These are phyloP conservation scores for Cystobasidium pallidum DNA, from an alignment of 1,284 basidiomycete species.

Conservation along the genomic window DNA sequence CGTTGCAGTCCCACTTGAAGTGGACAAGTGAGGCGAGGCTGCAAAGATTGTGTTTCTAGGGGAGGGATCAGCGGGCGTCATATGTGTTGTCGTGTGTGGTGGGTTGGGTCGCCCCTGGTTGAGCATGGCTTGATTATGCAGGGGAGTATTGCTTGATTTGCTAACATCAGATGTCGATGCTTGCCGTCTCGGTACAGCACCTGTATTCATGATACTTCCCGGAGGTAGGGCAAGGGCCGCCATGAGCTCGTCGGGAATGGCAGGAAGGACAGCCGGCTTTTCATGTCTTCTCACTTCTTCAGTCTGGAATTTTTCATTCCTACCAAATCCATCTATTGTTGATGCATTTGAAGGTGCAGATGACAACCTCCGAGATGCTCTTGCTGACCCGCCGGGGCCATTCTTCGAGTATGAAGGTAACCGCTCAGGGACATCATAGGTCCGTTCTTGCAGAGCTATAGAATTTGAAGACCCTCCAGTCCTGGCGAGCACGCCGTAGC, in stretches of 20 bases:
- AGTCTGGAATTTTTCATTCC: neutral
- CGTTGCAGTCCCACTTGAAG: neutral
- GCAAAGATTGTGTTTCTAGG: neutral
- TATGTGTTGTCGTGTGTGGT: conserved; percentile 6
- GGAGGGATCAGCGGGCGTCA: conserved; percentile 10
- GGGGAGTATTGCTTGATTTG: no score
- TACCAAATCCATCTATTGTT: neutral
- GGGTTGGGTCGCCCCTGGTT: neutral
- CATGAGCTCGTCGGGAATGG: conserved; percentile 29
- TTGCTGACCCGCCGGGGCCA: neutral
- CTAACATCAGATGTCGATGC: neutral
- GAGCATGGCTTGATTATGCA: neutral
- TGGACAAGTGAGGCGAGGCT: neutral
- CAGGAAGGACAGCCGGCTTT: conserved; percentile 5
- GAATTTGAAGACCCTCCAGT: no score
- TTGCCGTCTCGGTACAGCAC: neutral
- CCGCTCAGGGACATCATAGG: neutral
- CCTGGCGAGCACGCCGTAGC: no score
- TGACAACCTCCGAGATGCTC: neutral
- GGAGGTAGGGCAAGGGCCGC: conserved; percentile 24
- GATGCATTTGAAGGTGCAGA: neutral
- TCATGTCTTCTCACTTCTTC: neutral
- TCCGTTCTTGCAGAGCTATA: conserved; percentile 1
- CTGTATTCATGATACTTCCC: neutral
- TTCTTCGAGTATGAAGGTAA: neutral